phyloP scores from a whole-genome alignment of 2,329 filamentous ascomycete genomes.

The Hirsutella minnesotensis region DNA sequence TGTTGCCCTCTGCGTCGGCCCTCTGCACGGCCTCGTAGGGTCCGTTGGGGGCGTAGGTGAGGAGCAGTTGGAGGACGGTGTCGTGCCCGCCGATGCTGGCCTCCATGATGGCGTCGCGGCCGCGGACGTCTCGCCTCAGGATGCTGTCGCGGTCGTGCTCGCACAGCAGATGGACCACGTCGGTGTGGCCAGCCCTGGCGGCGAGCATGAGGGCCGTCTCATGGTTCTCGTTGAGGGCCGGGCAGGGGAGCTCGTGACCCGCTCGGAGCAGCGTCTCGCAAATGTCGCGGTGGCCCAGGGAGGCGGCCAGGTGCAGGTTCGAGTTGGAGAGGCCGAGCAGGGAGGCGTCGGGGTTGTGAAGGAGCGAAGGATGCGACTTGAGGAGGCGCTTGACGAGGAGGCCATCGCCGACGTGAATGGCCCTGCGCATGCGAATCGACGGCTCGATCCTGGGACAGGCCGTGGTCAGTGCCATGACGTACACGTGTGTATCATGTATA shows the following conservation, averaged over 20 bases:
- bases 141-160: slow-evolving; percentile 52
- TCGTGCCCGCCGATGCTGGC: slow-evolving; percentile 49
- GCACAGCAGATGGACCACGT: slow-evolving; percentile 61
- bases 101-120: slow-evolving; percentile 62
- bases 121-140: slow-evolving; percentile 50
- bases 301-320: slow-evolving; percentile 69
- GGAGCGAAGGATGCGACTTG: slow-evolving; percentile 53
- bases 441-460: slow-evolving; percentile 59
- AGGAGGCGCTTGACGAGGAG: slow-evolving; percentile 68
- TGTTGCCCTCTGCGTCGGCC: slow-evolving; percentile 66
- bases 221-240: slow-evolving; percentile 67
- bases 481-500: neutral
- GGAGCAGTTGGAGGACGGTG: slow-evolving; percentile 50
- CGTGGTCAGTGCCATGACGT: neutral
- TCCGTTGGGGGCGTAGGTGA: slow-evolving; percentile 48
- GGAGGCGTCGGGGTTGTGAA: slow-evolving; percentile 70
- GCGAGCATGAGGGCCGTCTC: slow-evolving; percentile 78
- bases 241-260: slow-evolving; percentile 62
- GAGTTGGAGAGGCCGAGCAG: slow-evolving; percentile 64
- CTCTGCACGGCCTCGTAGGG: slow-evolving; percentile 40
- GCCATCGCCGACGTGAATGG: slow-evolving; percentile 63
- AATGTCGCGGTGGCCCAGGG: slow-evolving; percentile 57
- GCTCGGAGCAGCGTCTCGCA: slow-evolving; percentile 58
- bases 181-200: slow-evolving; percentile 54
- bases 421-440: slow-evolving; percentile 65